These are phyloP conservation scores for Komagataella pastoris DNA, from an alignment of 805 yeast species.

Conservation along the genomic window DNA sequence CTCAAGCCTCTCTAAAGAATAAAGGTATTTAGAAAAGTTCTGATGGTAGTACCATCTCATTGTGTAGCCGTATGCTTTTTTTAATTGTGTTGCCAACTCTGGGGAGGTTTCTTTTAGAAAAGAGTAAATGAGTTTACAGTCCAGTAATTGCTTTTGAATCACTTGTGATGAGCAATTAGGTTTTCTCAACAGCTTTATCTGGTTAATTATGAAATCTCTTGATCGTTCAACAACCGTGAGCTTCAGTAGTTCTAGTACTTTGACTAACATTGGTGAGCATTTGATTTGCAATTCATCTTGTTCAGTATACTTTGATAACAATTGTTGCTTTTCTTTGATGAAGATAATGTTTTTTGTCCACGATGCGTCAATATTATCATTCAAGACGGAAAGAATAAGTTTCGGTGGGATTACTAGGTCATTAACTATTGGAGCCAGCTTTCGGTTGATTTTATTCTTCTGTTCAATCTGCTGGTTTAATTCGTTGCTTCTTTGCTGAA, in stretches of 20 bases:
- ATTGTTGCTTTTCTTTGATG: constrained; percentile 41
- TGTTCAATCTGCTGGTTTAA: constrained; percentile 32
- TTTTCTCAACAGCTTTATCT: constrained; percentile 58
- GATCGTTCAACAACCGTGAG: constrained; percentile 62
- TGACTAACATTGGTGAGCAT: constrained; percentile 12
- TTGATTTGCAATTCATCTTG: constrained; percentile 5
- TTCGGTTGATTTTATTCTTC: constrained; percentile 32
- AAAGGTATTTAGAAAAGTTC: constrained; percentile 63
- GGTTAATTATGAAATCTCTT: constrained; percentile 49
- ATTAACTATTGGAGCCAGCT: constrained; percentile 62
- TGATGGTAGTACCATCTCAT: constrained; percentile 89
- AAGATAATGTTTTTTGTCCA: constrained; percentile 62
- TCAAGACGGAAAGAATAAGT: constrained; percentile 40
- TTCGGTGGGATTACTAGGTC: constrained; percentile 69
- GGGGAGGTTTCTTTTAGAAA: constrained; percentile 44
- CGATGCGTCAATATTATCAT: constrained; percentile 37
- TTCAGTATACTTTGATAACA: constrained; percentile 28
- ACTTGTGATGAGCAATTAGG: constrained; percentile 58
- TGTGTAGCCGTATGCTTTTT: constrained; percentile 72
- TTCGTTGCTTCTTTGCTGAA: constrained; percentile 38
- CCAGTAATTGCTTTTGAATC: constrained; percentile 53
- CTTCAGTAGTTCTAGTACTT: constrained; percentile 36
- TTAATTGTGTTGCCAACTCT: constrained; percentile 56
- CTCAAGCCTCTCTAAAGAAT: constrained; percentile 54
- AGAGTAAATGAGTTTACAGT: constrained; percentile 44